Percentiles rank a stretch among this genome's conserved stretches.
phyloP scores from a whole-genome alignment of 805 yeast species.

The Wickerhamomyces alni region DNA sequence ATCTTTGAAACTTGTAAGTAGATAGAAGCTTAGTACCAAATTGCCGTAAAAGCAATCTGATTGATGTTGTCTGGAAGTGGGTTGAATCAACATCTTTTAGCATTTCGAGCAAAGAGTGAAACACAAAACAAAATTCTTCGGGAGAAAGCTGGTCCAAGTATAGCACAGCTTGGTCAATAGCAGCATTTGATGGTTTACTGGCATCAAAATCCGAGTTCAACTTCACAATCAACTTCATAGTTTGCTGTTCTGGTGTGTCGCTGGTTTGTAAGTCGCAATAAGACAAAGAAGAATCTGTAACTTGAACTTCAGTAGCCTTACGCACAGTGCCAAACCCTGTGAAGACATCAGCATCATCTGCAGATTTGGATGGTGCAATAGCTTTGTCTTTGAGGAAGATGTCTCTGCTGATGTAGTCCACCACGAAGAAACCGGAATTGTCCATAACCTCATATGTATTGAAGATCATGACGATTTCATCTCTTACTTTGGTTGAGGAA shows the following conservation, averaged over 20 bases:
- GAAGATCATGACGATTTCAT: slow-evolving; percentile 3
- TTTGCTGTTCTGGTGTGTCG: slow-evolving; percentile 10
- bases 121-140: slow-evolving; percentile 7
- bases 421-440: slow-evolving; percentile 14
- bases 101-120: slow-evolving; percentile 7
- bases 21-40: slow-evolving; percentile 20
- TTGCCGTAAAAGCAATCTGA: slow-evolving; percentile 8
- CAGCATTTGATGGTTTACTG: not conserved
- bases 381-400: not conserved
- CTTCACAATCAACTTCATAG: slow-evolving; percentile 4
- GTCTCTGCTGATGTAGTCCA: slow-evolving; percentile 9
- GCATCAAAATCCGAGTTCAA: slow-evolving; percentile 5
- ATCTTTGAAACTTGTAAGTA: slow-evolving; percentile 29
- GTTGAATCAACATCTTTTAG: slow-evolving; percentile 3
- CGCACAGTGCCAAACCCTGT: slow-evolving; percentile 19
- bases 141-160: slow-evolving; percentile 9
- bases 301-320: slow-evolving; percentile 7
- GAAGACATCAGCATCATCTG: slow-evolving; percentile 8
- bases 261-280: slow-evolving; percentile 7
- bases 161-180: slow-evolving; percentile 10
- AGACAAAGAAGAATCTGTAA: not conserved
- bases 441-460: slow-evolving; percentile 4
- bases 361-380: not conserved
- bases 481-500: not conserved
- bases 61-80: slow-evolving; percentile 3